Base-by-base conservation (phyloP, 495 filamentous ascomycete genomes). In the Daldinia childiae region DNA sequence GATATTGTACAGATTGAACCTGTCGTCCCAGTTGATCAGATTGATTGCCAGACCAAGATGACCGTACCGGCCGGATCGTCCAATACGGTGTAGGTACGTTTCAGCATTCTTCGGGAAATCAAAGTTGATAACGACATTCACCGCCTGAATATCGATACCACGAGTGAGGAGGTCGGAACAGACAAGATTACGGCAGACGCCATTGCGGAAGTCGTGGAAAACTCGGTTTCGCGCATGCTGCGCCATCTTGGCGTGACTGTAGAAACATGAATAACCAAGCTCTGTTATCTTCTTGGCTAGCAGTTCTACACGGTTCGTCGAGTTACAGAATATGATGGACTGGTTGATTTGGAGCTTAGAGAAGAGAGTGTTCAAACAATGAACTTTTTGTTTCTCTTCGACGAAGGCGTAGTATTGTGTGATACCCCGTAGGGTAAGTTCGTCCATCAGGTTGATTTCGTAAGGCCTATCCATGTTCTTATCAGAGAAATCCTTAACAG, bases 301-400 rank as follows among this genome's bases (percentile, higher is more conserved):
- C 17, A 99, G 85, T 79, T 99, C 95, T 17, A 99, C 95, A 50
- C 95, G 93, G 77, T 97, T 98, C 43, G 95, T 98, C 43, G 96
- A 98, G 79, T 99, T 99, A 85, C 95, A 99, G 84, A 99, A 99
- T 76, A 99, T 99, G 83, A 99, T 99, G 56, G 96, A 98, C 84
- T 99, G 95, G 80, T 99, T 99, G 82, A 99, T 99, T 81, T 98
- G 95, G 12, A 99, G 89, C 82, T 97, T 97, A 59, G 92, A 96
- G 85, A 99, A 99, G 43, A 99, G 89, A 1, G 95, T 99, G 82
- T 99, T 99, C 41, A 99, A 84, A 79, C 95, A 99, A 82, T 98
- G 96, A 8, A 99, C 96, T 81, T 99, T 99, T 79, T 97, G 93
- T 82, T 97, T 98, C 82, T 99, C 95, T 79, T 98, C 95, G 56